Evolutionary conservation across 192 early-diverging fungal genomes (phyloP), one percentile per base, ranked within the genome.

Genomic region (Umbelopsis sp.): DNA sequence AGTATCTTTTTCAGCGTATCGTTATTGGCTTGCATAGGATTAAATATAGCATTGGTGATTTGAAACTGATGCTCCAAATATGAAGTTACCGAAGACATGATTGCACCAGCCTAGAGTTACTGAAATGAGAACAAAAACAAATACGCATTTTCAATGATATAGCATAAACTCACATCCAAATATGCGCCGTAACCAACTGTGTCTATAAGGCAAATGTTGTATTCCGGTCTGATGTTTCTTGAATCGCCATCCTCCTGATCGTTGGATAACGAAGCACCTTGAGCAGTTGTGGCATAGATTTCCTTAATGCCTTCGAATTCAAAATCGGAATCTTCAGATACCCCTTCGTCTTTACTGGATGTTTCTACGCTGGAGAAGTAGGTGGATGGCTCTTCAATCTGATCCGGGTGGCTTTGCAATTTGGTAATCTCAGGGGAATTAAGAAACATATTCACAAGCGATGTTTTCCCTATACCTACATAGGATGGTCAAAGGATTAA

Each of bases 51-150:
- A 15, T 69, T 71, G 15, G 77, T 79, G 49, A 45, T 65, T 16
- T 72, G 69, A 27, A 74, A 79, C 46, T 79, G 77, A 3, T 68
- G 27, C 50, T 79, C 77, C 33, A 79, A 46, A 44, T 79, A 79
- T 35, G 46, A 23, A 27, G 48, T 48, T 4, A 71, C 73, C 15
- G 73, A 44, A 18, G 50, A 55, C 15, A 79, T 74, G 44, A 74
- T 55, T 1, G 49, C 53, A 12, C 74, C 49, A 6, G 73, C 77
- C 77, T 79, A 66, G 21, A 30, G 3, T 1, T 2, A 30, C 1
- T 30, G 27, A 3, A 30, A 30, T 30, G 1, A 30, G 27, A 30
- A 30, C 49, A 27, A 67, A n/a, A 27, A 20, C 0, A 3, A 66
- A 37, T 22, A 52, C 15, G 41, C 68, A 51, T 10, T 1, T 6